A percentile compares a stretch with the other conserved stretches of the same genome.
Evolutionary conservation across 345 rosid species (phyloP).

Genomic region (Anacardium occidentale): DNA sequence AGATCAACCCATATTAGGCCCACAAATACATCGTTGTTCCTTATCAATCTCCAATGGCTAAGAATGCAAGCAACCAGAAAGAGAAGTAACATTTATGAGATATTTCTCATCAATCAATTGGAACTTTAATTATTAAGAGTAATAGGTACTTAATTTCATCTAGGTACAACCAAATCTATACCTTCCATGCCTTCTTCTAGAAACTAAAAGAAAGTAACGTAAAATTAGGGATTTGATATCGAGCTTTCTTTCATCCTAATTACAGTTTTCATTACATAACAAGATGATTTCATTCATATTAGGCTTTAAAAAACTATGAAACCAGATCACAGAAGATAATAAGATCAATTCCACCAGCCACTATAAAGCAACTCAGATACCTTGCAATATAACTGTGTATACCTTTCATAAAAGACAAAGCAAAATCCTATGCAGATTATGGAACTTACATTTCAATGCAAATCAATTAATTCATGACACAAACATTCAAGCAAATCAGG

Average conservation of each 20-base stretch:
- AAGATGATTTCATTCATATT: background rate
- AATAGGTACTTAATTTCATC: slow-evolving; percentile 5
- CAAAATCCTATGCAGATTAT: background rate
- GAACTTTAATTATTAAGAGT: slow-evolving; percentile 5
- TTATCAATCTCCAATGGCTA: slow-evolving; percentile 33
- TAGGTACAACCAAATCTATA: background rate
- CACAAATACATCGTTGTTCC: slow-evolving; percentile 31
- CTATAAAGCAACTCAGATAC: background rate
- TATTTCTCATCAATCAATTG: slow-evolving; percentile 20
- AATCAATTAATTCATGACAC: slow-evolving; percentile 19
- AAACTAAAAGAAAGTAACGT: slow-evolving; percentile 1
- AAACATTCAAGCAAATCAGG: slow-evolving; percentile 22
- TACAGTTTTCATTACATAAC: background rate
- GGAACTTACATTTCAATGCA: background rate
- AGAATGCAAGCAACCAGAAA: slow-evolving; percentile 29
- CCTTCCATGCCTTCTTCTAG: background rate
- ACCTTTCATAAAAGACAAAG: background rate
- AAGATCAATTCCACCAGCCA: background rate
- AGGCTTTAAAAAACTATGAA: background rate
- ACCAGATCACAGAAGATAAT: background rate
- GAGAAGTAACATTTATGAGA: slow-evolving; percentile 4
- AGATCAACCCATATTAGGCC: slow-evolving; percentile 36
- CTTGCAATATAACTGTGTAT: too few relatives aligned
- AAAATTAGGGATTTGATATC: background rate
- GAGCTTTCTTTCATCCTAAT: background rate